Percentiles rank a stretch among this genome's conserved stretches.
Evolutionary conservation across 768 basidiomycete genomes (phyloP).

Genomic region (Agaricus sinodeliciosus): DNA sequence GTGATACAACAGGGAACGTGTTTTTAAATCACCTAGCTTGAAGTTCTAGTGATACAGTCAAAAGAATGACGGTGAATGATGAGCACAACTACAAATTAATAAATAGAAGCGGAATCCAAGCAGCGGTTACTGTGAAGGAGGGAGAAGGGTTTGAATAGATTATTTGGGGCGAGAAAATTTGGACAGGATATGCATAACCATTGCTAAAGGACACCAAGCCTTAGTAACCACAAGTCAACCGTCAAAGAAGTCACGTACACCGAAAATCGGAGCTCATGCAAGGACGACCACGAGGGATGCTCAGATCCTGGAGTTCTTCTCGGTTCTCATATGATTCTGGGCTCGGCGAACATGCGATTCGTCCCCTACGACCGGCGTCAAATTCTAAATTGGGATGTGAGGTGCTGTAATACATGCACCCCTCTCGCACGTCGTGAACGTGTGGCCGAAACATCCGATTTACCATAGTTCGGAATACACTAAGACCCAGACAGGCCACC

Average conservation of each 20-base stretch:
- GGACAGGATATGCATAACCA: slow-evolving; percentile 1
- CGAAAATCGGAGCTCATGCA: not conserved
- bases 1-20: no score
- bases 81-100: not conserved
- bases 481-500: slow-evolving; percentile 17
- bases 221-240: not conserved
- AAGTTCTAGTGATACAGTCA: no score
- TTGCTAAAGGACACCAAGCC: not conserved
- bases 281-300: no score
- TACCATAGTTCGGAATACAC: slow-evolving; percentile 33
- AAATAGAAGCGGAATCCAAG: not conserved
- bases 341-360: slow-evolving; percentile 14
- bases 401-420: slow-evolving; percentile 20
- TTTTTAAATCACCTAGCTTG: no score
- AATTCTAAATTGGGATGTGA: not conserved
- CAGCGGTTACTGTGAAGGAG: not conserved
- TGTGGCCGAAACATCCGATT: slow-evolving; percentile 48
- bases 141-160: not conserved
- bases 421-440: slow-evolving; percentile 47
- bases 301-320: no score
- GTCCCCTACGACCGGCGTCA: slow-evolving; percentile 10
- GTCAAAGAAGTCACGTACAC: slow-evolving; percentile 8
- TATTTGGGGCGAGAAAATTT: slow-evolving; percentile 5
- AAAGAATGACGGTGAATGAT: not conserved
- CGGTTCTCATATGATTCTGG: no score